Base-by-base conservation (phyloP, 495 filamentous ascomycete genomes). In the Rostrohypoxylon terebratum region DNA sequence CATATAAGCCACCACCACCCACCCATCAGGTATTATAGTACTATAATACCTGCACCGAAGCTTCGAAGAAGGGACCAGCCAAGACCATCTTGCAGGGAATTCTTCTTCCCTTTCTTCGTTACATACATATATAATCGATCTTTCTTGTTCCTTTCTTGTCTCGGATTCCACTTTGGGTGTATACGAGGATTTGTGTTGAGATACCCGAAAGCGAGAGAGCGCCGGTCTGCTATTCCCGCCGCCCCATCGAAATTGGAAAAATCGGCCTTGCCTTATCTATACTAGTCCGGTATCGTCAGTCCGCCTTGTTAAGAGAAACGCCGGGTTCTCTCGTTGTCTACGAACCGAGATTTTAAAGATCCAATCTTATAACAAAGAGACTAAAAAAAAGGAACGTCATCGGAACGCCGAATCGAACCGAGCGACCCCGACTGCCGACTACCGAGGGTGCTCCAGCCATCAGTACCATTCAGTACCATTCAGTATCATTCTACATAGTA, bases 51-150 rank as follows among this genome's bases (percentile, higher is more conserved):
- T 71, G 71, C 74, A 72, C 55, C 68, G 73, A 76, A 73, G 63
- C 47, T 76, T 76, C 75, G 60, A 68, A 67, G 73, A 72, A 75
- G 66, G 50, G 54, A 63, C 72, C 63, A 63, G 60, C 73, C 69
- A 72, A 72, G 73, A 65, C 65, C 28, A 55, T 42, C 54, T 23
- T 72, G 58, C 48, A 66, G 62, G 40, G 62, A 42, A 66, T 18
- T 16, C 50, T 33, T 53, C 7, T 14, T 53, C 11, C 20, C n/a
- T n/a, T 48, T 44, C 20, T 42, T 53, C 48, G 47, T 70, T 28
- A 16, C 23, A 9, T 7, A 42, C 38, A 4, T 42, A 14, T 42
- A 42, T 14, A 42, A 42, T n/a, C 14, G 11, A 13, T 18, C 54
- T 68, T 63, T 63, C 38, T 61, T 66, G 38, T 58, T 62, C 50